Percentiles rank a stretch among this genome's conserved stretches.
Evolutionary conservation across 768 basidiomycete genomes (phyloP).

Genomic region (Tremella yokohamensis): DNA sequence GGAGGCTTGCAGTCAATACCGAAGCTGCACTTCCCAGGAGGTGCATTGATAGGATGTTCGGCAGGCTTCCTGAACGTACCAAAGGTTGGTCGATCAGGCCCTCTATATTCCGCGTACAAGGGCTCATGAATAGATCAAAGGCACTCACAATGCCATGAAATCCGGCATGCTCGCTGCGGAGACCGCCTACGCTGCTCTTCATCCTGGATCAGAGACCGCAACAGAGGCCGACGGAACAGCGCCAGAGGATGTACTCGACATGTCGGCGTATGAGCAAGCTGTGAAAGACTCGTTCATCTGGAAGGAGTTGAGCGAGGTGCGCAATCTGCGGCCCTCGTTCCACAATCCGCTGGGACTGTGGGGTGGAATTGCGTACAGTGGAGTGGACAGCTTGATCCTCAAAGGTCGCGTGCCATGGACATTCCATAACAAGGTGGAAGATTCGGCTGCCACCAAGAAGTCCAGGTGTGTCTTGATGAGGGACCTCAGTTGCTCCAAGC

Average conservation of each 20-base stretch:
- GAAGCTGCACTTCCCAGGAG: slow-evolving; percentile 81
- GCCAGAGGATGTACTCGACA: slow-evolving; percentile 53
- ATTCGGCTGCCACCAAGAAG: slow-evolving; percentile 68
- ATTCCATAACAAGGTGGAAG: slow-evolving; percentile 62
- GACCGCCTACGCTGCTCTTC: slow-evolving; percentile 67
- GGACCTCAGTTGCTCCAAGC: slow-evolving; percentile 1
- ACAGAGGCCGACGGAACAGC: slow-evolving; percentile 46
- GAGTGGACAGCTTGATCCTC: slow-evolving; percentile 77
- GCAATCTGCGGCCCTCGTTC: slow-evolving; percentile 89
- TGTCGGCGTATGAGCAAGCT: slow-evolving; percentile 68
- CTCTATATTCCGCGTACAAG: not conserved
- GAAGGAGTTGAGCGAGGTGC: slow-evolving; percentile 78
- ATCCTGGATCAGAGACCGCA: slow-evolving; percentile 33
- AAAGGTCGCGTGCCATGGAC: slow-evolving; percentile 90
- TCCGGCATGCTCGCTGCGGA: slow-evolving; percentile 96
- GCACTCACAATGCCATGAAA: slow-evolving; percentile 99
- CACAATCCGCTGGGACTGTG: slow-evolving; percentile 67
- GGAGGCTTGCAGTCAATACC: slow-evolving; percentile 92
- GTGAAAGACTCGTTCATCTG: slow-evolving; percentile 79
- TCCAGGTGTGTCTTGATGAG: slow-evolving; percentile 53
- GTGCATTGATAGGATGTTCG: slow-evolving; percentile 88
- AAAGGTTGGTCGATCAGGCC: slow-evolving; percentile 54
- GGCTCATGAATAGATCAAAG: slow-evolving; percentile 67
- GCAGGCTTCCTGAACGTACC: slow-evolving; percentile 95
- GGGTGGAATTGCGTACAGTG: slow-evolving; percentile 86